phyloP scores from a whole-genome alignment of 352 stramenopile genomes.

The Phytophthora podocarpi region DNA sequence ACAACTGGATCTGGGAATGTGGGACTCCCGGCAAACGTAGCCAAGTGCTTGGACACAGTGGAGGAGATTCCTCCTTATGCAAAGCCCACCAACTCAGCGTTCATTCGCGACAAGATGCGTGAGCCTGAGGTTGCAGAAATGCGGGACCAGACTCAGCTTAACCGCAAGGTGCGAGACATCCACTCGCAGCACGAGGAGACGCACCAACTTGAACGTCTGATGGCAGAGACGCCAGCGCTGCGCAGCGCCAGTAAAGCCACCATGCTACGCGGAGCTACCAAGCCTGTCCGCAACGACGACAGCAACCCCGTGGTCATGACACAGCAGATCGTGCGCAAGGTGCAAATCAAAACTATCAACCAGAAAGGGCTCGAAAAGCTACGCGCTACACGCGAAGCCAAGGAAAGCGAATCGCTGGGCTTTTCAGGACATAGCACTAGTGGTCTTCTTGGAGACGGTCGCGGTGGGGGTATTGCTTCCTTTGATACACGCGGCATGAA shows the following conservation, averaged over 20 bases:
- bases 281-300: constrained; percentile 72
- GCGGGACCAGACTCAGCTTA: constrained; percentile 70
- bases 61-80: constrained; percentile 81
- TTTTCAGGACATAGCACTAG: constrained; percentile 22
- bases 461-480: constrained; percentile 22
- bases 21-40: constrained; percentile 23
- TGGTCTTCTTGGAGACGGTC: constrained; percentile 25
- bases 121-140: constrained; percentile 72
- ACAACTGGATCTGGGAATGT: constrained; percentile 7
- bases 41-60: constrained; percentile 29
- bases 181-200: constrained; percentile 80
- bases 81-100: constrained; percentile 77
- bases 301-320: constrained; percentile 59
- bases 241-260: constrained; percentile 66
- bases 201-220: constrained; percentile 82
- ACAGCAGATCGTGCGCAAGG: constrained; percentile 85
- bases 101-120: constrained; percentile 89
- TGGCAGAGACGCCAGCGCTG: constrained; percentile 54
- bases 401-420: constrained; percentile 48
- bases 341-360: constrained; percentile 91
- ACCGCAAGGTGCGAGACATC: constrained; percentile 61
- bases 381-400: constrained; percentile 71
- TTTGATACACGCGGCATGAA: constrained; percentile 39
- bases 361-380: constrained; percentile 86
- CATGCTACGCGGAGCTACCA: constrained; percentile 62